These are phyloP conservation scores for Cyberlindnera bimundalis DNA, from an alignment of 805 yeast genomes.

Conservation along the genomic window DNA sequence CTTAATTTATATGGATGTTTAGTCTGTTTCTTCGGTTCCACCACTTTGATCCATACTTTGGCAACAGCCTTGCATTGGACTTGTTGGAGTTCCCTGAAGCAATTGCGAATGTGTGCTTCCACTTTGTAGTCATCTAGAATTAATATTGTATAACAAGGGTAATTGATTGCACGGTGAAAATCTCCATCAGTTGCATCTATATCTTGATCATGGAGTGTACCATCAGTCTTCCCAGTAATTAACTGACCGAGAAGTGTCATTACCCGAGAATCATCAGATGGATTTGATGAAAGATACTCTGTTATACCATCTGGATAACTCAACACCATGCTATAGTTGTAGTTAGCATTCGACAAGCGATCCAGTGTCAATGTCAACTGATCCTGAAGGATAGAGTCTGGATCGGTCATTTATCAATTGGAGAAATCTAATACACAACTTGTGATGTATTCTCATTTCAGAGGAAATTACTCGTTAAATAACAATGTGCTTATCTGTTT, in stretches of 20 bases:
- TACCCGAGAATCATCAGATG: not conserved
- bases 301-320: conserved; percentile 2
- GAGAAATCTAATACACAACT: no score
- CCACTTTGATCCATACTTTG: conserved; percentile 60
- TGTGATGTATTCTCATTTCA: no score
- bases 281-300: not conserved
- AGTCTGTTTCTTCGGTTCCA: conserved; percentile 68
- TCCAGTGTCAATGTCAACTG: not conserved
- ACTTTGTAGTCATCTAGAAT: not conserved
- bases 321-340: conserved; percentile 2
- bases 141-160: not conserved
- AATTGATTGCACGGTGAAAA: conserved; percentile 1
- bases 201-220: not conserved
- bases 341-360: not conserved
- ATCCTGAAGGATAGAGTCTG: no score
- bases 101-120: conserved; percentile 10
- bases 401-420: no score
- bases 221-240: not conserved
- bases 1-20: conserved; percentile 58
- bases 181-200: not conserved
- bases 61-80: conserved; percentile 57
- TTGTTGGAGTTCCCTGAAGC: conserved; percentile 33
- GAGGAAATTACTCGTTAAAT: no score
- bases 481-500: no score
- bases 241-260: not conserved